phyloP scores from a whole-genome alignment of 2,329 filamentous ascomycete genomes.

The Onygena corvina region DNA sequence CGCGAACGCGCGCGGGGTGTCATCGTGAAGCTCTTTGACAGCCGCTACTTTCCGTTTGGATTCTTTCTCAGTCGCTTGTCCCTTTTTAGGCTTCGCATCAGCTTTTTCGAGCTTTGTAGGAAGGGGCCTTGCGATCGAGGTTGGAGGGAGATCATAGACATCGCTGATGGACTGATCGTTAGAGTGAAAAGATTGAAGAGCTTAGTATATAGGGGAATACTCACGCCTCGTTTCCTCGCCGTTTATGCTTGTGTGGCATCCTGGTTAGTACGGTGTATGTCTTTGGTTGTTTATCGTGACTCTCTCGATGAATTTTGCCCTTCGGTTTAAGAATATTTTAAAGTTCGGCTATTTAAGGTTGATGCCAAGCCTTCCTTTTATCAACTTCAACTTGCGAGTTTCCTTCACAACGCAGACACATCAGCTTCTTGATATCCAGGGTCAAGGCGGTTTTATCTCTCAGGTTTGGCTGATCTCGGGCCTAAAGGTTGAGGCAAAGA shows the following conservation, averaged over 20 bases:
- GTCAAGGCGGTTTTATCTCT: too few relatives aligned
- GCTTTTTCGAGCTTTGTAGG: constrained; percentile 36
- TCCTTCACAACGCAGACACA: too few relatives aligned
- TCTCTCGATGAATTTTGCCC: not conserved
- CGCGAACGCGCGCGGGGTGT: constrained; percentile 78
- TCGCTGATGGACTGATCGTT: constrained; percentile 32
- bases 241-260: constrained; percentile 84
- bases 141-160: constrained; percentile 48
- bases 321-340: constrained; percentile 12
- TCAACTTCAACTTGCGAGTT: too few relatives aligned
- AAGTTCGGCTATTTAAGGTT: constrained; percentile 1
- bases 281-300: not conserved
- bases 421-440: too few relatives aligned
- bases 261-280: constrained; percentile 2
- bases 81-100: constrained; percentile 29
- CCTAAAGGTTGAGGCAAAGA: too few relatives aligned
- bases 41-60: constrained; percentile 23
- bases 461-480: too few relatives aligned
- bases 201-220: constrained; percentile 15
- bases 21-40: constrained; percentile 42
- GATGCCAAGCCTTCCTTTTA: not conserved
- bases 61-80: constrained; percentile 23
- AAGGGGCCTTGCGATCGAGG: constrained; percentile 47
- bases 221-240: constrained; percentile 44
- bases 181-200: constrained; percentile 14